Percentiles rank a stretch among this genome's conserved stretches.
These are phyloP conservation scores for Candolleomyces eurysporus DNA, from an alignment of 768 basidiomycete species.

Conservation along the genomic window DNA sequence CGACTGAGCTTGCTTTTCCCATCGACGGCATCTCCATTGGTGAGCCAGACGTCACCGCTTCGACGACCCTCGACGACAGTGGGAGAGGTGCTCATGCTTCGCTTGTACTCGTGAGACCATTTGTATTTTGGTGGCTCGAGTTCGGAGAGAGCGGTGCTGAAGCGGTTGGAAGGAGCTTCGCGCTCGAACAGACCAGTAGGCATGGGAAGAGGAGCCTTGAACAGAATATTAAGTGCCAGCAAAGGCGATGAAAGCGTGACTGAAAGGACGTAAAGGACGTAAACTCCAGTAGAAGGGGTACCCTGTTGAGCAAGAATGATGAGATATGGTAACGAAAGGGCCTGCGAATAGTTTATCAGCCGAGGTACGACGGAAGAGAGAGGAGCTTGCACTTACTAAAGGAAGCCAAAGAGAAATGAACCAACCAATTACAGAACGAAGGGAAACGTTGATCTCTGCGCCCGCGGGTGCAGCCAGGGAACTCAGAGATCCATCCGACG, in stretches of 20 bases:
- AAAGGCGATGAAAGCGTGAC: slow-evolving; percentile 69
- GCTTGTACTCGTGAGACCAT: slow-evolving; percentile 59
- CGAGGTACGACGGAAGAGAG: neutral
- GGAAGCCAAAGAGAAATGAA: slow-evolving; percentile 67
- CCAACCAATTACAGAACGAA: slow-evolving; percentile 59
- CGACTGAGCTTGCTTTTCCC: slow-evolving; percentile 61
- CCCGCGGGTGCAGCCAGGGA: slow-evolving; percentile 44
- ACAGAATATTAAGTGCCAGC: slow-evolving; percentile 57
- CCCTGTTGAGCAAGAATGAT: slow-evolving; percentile 38
- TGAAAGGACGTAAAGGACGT: slow-evolving; percentile 58
- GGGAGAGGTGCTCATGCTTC: slow-evolving; percentile 58
- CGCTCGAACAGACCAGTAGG: slow-evolving; percentile 63
- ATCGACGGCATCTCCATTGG: slow-evolving; percentile 69
- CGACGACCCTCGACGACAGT: slow-evolving; percentile 70
- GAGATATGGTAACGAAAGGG: slow-evolving; percentile 63
- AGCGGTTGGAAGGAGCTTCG: slow-evolving; percentile 25
- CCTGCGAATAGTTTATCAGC: slow-evolving; percentile 32
- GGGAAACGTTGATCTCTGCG: slow-evolving; percentile 53
- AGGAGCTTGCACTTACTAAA: slow-evolving; percentile 43
- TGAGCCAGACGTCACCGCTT: slow-evolving; percentile 73
- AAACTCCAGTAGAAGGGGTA: slow-evolving; percentile 34
- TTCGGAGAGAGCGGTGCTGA: slow-evolving; percentile 43
- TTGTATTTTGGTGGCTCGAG: slow-evolving; percentile 31
- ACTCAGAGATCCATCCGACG: slow-evolving; percentile 51
- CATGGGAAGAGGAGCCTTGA: slow-evolving; percentile 63